Evolutionary conservation across 208 protist genomes (phyloP).

Genomic region (Acanthamoeba triangularis): DNA sequence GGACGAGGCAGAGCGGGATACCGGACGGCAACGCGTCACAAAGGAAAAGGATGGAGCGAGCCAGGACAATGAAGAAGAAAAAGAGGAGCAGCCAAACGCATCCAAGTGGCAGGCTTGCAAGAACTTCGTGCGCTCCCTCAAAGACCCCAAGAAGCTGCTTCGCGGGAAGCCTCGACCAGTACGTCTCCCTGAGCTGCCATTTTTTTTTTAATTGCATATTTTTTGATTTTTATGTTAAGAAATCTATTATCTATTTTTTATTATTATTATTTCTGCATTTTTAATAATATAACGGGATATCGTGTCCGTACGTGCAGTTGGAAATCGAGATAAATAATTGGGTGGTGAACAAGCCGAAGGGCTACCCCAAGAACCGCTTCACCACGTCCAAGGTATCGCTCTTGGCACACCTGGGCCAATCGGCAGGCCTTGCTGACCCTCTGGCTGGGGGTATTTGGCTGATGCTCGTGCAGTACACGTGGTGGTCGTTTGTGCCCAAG

Average conservation of each 20-base stretch:
- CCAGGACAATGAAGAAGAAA: no score
- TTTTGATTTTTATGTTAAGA: background rate
- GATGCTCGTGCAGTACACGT: background rate
- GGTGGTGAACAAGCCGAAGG: background rate
- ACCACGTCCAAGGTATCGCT: slow-evolving; percentile 1
- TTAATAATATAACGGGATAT: background rate
- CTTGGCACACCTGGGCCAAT: no score
- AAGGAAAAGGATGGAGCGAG: background rate
- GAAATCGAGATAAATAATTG: background rate
- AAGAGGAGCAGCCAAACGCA: background rate
- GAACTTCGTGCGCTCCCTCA: background rate
- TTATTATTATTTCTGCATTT: background rate
- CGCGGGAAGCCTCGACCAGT: background rate
- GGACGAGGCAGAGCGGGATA: background rate
- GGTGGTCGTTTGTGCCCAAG: slow-evolving; percentile 96
- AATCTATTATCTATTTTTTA: no score
- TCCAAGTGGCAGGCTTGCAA: background rate
- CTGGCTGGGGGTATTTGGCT: background rate
- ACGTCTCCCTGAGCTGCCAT: background rate
- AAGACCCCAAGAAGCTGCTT: background rate
- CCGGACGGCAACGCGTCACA: background rate
- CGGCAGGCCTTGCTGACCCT: background rate
- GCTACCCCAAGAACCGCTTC: slow-evolving; percentile 48
- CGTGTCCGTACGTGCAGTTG: background rate
- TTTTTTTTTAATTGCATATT: background rate